Conservation (phyloP, 139 green algal species). For the Micractinium sp. region DNA sequence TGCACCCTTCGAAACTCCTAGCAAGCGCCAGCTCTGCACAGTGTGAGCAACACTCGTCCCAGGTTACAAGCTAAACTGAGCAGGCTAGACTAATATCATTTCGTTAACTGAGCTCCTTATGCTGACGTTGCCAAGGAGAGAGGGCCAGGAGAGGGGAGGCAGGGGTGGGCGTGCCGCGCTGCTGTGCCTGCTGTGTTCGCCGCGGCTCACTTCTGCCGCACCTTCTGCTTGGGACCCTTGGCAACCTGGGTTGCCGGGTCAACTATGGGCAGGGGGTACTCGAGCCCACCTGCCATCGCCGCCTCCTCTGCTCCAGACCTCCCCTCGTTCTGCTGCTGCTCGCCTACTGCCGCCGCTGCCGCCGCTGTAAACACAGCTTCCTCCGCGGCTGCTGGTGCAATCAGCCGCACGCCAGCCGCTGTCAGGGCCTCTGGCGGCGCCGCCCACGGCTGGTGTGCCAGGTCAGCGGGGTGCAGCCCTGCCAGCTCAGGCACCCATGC, state of each 20-base stretch:
- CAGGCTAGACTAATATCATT: too few species aligned
- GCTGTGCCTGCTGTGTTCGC: neutral
- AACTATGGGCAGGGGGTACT: conserved; percentile 28
- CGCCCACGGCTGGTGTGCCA: conserved; percentile 52
- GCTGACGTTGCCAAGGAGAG: too few species aligned
- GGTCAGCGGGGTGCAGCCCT: conserved; percentile 18
- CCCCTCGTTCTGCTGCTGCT: neutral
- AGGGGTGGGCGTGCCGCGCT: too few species aligned
- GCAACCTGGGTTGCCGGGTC: conserved; percentile 32
- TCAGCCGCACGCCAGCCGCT: conserved; percentile 9
- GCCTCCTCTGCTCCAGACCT: neutral
- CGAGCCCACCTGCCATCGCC: neutral
- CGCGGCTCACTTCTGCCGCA: neutral
- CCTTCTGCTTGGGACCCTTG: conserved; percentile 11
- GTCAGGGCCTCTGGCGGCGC: neutral
- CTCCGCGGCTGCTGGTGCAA: too few species aligned
- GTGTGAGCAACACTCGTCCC: too few species aligned
- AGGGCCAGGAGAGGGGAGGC: too few species aligned
- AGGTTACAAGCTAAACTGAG: too few species aligned
- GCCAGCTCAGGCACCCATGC: conserved; percentile 65
- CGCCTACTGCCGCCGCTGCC: neutral
- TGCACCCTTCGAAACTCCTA: too few species aligned
- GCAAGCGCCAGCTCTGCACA: too few species aligned
- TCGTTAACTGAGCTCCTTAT: too few species aligned
- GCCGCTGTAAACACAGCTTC: neutral